phyloP scores from a whole-genome alignment of 106 monocot genomes.

The Agapanthus africanus region DNA sequence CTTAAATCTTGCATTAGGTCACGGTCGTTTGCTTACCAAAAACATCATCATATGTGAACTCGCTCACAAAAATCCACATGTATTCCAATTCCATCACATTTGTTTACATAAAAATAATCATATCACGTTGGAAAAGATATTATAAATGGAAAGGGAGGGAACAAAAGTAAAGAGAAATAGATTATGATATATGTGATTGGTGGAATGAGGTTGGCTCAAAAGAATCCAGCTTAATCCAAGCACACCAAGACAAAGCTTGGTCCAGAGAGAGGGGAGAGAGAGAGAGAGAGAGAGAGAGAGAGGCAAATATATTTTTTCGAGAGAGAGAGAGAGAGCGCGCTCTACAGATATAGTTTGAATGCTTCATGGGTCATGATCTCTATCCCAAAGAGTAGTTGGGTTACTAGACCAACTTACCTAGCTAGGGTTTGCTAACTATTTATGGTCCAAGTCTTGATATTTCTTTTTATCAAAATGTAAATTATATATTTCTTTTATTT shows the following conservation, averaged over 20 bases:
- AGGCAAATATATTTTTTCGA: too few relatives aligned
- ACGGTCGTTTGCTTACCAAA: too few relatives aligned
- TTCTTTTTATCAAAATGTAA: neutral
- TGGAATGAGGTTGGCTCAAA: constrained; percentile 8
- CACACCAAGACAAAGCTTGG: constrained; percentile 10
- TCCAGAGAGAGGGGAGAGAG: neutral
- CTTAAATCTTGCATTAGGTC: too few relatives aligned
- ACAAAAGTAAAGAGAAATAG: too few relatives aligned
- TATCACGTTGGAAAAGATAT: too few relatives aligned
- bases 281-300: too few relatives aligned
- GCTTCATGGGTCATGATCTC: neutral
- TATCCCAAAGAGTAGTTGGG: neutral
- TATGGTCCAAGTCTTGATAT: neutral
- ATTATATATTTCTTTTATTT: neutral
- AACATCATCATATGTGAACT: too few relatives aligned
- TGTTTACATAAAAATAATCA: too few relatives aligned
- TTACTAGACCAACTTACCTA: neutral
- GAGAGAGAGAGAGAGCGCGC: neutral
- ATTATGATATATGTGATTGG: neutral
- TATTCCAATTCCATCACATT: too few relatives aligned
- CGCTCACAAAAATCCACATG: too few relatives aligned
- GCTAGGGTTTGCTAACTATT: neutral
- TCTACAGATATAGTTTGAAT: neutral
- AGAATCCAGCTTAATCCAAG: constrained; percentile 12
- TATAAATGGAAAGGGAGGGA: neutral